Evolutionary conservation across 768 basidiomycete genomes (phyloP).

Genomic region (Thelephora ganbajun): DNA sequence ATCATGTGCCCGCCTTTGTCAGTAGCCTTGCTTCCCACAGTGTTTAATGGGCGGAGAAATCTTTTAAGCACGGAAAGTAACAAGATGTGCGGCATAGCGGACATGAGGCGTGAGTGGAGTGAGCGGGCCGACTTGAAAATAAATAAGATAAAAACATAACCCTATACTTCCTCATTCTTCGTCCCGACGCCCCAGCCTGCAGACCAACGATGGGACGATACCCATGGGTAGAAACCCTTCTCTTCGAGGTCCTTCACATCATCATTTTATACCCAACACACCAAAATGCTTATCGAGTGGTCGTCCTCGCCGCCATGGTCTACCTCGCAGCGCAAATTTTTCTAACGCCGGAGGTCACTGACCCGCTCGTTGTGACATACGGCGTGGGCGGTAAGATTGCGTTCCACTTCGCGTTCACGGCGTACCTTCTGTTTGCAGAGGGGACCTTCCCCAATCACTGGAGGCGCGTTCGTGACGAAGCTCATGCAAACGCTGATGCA

Average conservation of each 20-base stretch:
- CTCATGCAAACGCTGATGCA: background rate
- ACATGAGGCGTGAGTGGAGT: too few species aligned
- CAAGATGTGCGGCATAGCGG: too few species aligned
- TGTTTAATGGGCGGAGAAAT: too few species aligned
- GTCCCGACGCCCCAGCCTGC: too few species aligned
- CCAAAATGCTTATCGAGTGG: background rate
- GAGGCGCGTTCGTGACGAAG: background rate
- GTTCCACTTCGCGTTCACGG: background rate
- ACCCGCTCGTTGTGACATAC: background rate
- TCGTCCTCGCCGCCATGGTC: background rate
- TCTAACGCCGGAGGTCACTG: too few species aligned
- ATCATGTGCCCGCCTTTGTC: too few species aligned
- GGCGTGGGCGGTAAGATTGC: background rate
- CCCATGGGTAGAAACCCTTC: background rate
- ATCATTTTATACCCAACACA: background rate
- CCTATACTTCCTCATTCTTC: too few species aligned
- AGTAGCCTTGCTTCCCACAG: too few species aligned
- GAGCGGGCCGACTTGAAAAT: too few species aligned
- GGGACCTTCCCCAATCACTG: background rate
- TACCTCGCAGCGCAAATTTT: background rate
- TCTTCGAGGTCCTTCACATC: background rate
- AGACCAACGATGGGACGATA: background rate
- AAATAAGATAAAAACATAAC: too few species aligned
- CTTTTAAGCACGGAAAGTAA: too few species aligned
- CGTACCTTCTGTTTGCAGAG: background rate